Percentiles rank a stretch among this genome's conserved stretches.
Evolutionary conservation across 768 basidiomycete genomes (phyloP).

Genomic region (Suillus decipiens): DNA sequence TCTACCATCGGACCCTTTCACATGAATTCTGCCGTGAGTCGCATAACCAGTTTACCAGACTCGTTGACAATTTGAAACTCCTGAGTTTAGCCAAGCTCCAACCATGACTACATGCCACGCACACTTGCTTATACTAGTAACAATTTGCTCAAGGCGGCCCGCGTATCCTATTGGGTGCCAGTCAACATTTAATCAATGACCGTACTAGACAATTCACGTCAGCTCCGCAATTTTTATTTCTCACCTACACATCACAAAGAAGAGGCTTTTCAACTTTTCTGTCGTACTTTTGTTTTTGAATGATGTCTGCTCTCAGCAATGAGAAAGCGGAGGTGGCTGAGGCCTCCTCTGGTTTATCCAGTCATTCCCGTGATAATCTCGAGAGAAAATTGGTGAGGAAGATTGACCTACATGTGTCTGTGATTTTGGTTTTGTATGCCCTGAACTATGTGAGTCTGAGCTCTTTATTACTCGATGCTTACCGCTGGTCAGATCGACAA

Average conservation of each 20-base stretch:
- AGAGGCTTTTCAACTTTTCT: neutral
- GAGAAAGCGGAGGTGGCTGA: neutral
- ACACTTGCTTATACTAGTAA: neutral
- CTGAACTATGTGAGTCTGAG: slow-evolving; percentile 8
- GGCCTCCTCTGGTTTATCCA: neutral
- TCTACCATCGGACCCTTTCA: neutral
- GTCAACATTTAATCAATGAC: neutral
- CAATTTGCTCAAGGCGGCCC: neutral
- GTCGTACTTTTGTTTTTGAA: neutral
- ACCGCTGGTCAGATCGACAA: slow-evolving; percentile 2
- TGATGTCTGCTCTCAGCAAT: neutral
- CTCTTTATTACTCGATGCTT: neutral
- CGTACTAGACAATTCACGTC: neutral
- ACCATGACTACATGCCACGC: neutral
- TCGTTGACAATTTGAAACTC: neutral
- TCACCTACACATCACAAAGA: neutral
- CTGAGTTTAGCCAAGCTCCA: neutral
- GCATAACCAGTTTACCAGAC: neutral
- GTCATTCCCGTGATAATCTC: neutral
- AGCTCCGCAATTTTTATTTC: neutral
- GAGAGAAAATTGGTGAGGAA: slow-evolving; percentile 9
- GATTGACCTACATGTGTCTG: slow-evolving; percentile 3
- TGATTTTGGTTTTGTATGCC: slow-evolving; percentile 3
- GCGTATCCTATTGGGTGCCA: neutral
- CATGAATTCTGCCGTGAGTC: neutral